These are phyloP conservation scores for Trifolium fragiferum DNA, from an alignment of 306 rosid species.

Conservation along the genomic window DNA sequence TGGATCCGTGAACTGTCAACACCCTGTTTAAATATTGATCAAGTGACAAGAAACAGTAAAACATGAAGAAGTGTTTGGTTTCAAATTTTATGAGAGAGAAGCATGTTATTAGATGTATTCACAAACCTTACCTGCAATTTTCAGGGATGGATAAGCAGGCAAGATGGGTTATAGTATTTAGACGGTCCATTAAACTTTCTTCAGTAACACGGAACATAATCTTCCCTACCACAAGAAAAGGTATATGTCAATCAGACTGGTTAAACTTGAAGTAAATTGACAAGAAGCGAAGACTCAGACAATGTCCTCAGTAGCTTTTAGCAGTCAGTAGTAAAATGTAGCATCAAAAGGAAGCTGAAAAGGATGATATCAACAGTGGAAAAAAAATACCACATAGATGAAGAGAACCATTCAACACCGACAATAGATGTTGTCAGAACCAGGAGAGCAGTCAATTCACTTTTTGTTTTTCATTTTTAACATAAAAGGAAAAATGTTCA, in stretches of 20 bases:
- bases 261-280: slow-evolving; percentile 22
- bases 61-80: slow-evolving; percentile 30
- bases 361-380: slow-evolving; percentile 12
- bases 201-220: slow-evolving; percentile 70
- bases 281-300: neutral
- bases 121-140: slow-evolving; percentile 62
- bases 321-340: neutral
- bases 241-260: slow-evolving; percentile 3
- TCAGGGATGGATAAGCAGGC: slow-evolving; percentile 64
- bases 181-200: slow-evolving; percentile 87
- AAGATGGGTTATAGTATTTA: slow-evolving; percentile 63
- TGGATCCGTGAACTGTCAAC: slow-evolving; percentile 87
- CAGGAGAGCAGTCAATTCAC: slow-evolving; percentile 31
- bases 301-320: slow-evolving; percentile 14
- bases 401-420: slow-evolving; percentile 24
- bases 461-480: slow-evolving; percentile 49
- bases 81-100: slow-evolving; percentile 8
- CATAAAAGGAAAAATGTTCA: slow-evolving; percentile 41
- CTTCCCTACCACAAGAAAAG: slow-evolving; percentile 54
- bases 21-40: slow-evolving; percentile 59
- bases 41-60: slow-evolving; percentile 13
- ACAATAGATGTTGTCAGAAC: neutral
- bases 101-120: slow-evolving; percentile 14
- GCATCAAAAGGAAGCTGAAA: slow-evolving; percentile 18
- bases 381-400: slow-evolving; percentile 2